phyloP scores from a whole-genome alignment of 768 basidiomycete genomes.

The Tulasnella sp. region DNA sequence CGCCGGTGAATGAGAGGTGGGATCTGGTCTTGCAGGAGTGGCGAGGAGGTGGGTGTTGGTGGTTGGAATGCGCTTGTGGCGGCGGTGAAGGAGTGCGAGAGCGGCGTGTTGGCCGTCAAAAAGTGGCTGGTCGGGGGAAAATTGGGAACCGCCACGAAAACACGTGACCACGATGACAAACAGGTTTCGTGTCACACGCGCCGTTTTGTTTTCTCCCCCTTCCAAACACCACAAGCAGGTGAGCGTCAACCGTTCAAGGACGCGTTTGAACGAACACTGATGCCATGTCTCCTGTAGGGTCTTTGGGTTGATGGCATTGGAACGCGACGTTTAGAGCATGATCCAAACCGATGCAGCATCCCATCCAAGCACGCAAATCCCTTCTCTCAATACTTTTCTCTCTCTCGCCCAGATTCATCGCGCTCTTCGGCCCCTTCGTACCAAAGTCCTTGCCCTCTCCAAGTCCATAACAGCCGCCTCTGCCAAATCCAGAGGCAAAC shows the following conservation, averaged over 20 bases:
- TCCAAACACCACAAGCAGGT: neutral
- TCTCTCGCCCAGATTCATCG: constrained; percentile 15
- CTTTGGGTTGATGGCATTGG: neutral
- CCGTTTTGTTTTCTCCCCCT: neutral
- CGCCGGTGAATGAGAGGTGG: neutral
- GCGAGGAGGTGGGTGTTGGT: neutral
- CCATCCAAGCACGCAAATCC: neutral
- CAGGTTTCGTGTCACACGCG: neutral
- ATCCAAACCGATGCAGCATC: neutral
- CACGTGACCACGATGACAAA: neutral
- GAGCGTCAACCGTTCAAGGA: too few species aligned
- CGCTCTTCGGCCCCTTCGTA: constrained; percentile 8
- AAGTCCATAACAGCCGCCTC: neutral
- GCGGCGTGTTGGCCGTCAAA: neutral
- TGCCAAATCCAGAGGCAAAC: neutral
- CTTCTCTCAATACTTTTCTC: neutral
- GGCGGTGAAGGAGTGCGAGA: neutral
- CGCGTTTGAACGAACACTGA: neutral
- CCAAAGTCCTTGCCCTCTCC: constrained; percentile 3
- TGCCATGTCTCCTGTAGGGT: neutral
- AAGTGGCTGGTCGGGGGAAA: neutral
- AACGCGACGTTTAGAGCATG: neutral
- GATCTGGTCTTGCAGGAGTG: neutral
- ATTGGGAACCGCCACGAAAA: neutral
- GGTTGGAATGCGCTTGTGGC: neutral